phyloP scores from a whole-genome alignment of 352 stramenopile genomes.

The Globisporangium nunn region DNA sequence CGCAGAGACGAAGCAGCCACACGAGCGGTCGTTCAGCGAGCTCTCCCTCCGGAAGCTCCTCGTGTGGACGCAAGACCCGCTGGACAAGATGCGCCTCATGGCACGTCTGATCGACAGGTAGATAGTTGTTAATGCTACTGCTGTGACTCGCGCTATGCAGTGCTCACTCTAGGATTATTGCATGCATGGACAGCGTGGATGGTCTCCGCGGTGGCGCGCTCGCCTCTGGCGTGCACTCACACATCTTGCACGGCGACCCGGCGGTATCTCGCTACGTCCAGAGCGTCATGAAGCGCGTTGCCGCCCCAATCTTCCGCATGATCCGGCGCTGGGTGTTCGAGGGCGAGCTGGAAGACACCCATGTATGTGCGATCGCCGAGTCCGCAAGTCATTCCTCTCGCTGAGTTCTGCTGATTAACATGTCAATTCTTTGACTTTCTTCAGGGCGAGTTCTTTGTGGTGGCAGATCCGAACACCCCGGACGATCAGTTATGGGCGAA shows the following conservation, averaged over 20 bases:
- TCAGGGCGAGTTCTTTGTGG: slow-evolving; percentile 85
- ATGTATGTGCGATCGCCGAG: slow-evolving; percentile 36
- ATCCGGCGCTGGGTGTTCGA: slow-evolving; percentile 86
- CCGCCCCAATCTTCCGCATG: slow-evolving; percentile 80
- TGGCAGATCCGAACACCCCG: slow-evolving; percentile 54
- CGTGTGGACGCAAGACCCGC: slow-evolving; percentile 87
- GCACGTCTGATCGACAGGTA: slow-evolving; percentile 81
- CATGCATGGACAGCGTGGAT: slow-evolving; percentile 43
- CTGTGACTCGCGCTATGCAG: background rate
- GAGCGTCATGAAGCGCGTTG: slow-evolving; percentile 72
- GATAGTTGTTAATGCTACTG: background rate
- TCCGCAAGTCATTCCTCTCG: background rate
- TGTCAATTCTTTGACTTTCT: background rate
- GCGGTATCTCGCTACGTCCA: slow-evolving; percentile 62
- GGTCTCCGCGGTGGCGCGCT: slow-evolving; percentile 83
- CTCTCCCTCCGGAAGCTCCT: slow-evolving; percentile 86
- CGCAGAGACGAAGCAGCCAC: slow-evolving; percentile 44
- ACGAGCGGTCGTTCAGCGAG: slow-evolving; percentile 32
- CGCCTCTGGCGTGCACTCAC: slow-evolving; percentile 85
- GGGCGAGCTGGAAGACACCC: slow-evolving; percentile 77
- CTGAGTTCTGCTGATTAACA: background rate
- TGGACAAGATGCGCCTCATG: slow-evolving; percentile 87
- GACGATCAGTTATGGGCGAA: slow-evolving; percentile 83
- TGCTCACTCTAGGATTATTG: background rate
- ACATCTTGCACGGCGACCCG: slow-evolving; percentile 89